A percentile compares a stretch with the other conserved stretches of the same genome.
phyloP scores from a whole-genome alignment of 2,329 filamentous ascomycete species.

The Verticillium isaacii region DNA sequence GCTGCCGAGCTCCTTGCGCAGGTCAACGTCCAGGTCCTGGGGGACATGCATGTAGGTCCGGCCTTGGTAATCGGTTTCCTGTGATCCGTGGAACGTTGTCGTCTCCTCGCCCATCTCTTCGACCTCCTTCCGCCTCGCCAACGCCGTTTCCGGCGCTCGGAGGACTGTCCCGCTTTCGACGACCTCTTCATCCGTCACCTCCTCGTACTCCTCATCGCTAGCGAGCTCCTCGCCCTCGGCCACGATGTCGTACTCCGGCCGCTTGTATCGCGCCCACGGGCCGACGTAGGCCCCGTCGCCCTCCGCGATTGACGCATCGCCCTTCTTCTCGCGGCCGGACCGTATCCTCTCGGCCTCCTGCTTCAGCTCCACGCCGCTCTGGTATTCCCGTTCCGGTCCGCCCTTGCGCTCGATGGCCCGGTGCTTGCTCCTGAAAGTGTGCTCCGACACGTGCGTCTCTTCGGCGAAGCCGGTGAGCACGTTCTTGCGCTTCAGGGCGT shows the following conservation, averaged over 20 bases:
- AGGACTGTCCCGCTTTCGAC: constrained; percentile 60
- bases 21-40: constrained; percentile 80
- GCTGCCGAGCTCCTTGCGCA: constrained; percentile 75
- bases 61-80: constrained; percentile 88
- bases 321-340: constrained; percentile 78
- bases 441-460: constrained; percentile 84
- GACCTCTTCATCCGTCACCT: constrained; percentile 69
- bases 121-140: constrained; percentile 52
- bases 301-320: constrained; percentile 77
- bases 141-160: constrained; percentile 48
- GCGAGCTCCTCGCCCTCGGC: constrained; percentile 70
- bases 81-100: constrained; percentile 77
- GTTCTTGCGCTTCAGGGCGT: constrained; percentile 68
- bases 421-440: constrained; percentile 84
- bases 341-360: constrained; percentile 64
- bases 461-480: constrained; percentile 81
- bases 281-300: constrained; percentile 87
- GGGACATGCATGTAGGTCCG: constrained; percentile 97
- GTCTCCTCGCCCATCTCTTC: constrained; percentile 68
- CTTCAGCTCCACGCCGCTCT: constrained; percentile 56
- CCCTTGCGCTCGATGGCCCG: constrained; percentile 71
- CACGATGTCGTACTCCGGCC: constrained; percentile 68
- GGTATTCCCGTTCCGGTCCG: constrained; percentile 51
- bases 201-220: constrained; percentile 74
- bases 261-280: constrained; percentile 84